Conservation (phyloP, 2,329 filamentous ascomycete genomes). For the Ceratocystis papillata region DNA sequence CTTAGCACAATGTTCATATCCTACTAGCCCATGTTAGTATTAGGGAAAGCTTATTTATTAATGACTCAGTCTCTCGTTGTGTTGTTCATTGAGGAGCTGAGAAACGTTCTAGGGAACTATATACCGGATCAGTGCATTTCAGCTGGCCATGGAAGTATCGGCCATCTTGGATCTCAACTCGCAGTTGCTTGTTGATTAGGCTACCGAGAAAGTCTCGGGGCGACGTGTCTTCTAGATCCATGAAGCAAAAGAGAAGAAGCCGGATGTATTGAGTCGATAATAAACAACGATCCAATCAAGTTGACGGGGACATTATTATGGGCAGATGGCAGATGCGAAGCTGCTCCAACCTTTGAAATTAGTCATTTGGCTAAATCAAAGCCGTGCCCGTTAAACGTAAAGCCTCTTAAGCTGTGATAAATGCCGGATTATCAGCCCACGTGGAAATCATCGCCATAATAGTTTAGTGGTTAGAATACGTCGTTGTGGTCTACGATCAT, state of each 20-base stretch:
- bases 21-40: slow-evolving; percentile 36
- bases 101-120: slow-evolving; percentile 26
- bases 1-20: slow-evolving; percentile 81
- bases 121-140: slow-evolving; percentile 87
- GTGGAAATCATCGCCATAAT: slow-evolving; percentile 16
- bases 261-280: not conserved
- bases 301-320: too few relatives aligned
- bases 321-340: not conserved
- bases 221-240: not conserved
- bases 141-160: slow-evolving; percentile 84
- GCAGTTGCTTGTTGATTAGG: slow-evolving; percentile 67
- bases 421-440: not conserved
- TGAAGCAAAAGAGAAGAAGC: not conserved
- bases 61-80: not conserved
- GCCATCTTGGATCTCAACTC: slow-evolving; percentile 68
- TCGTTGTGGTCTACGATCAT: slow-evolving; percentile 20
- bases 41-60: not conserved
- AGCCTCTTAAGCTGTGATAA: not conserved
- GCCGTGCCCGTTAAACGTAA: rapidly evolving
- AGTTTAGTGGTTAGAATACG: slow-evolving; percentile 25
- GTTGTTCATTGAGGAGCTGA: slow-evolving; percentile 25
- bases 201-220: slow-evolving; percentile 19
- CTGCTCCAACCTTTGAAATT: not conserved
- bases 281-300: too few relatives aligned
- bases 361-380: not conserved